phyloP scores from a whole-genome alignment of 2,329 filamentous ascomycete genomes.

The Phialocephala sp. region DNA sequence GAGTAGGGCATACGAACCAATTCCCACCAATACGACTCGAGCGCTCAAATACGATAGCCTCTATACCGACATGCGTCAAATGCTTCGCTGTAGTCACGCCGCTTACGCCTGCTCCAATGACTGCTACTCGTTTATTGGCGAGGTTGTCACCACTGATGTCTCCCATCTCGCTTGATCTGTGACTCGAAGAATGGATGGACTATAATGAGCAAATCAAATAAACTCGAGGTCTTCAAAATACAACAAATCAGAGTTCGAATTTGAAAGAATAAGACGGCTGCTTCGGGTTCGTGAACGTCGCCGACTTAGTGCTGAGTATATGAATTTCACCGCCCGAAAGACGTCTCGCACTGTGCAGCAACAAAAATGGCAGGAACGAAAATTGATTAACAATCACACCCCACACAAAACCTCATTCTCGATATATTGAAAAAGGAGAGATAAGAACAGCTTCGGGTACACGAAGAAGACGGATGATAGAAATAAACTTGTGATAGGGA shows the following conservation, averaged over 20 bases:
- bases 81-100: conserved; percentile 54
- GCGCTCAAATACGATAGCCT: conserved; percentile 61
- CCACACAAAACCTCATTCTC: neutral
- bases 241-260: neutral
- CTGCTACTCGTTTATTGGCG: conserved; percentile 45
- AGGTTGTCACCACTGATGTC: conserved; percentile 3
- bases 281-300: neutral
- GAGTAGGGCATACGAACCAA: conserved; percentile 42
- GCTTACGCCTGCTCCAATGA: conserved; percentile 59
- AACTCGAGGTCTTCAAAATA: neutral
- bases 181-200: neutral
- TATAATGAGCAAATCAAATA: neutral
- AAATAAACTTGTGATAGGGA: neutral
- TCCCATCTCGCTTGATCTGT: neutral
- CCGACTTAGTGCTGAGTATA: neutral
- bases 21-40: conserved; percentile 58
- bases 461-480: neutral
- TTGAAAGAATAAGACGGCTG: neutral
- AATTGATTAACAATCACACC: neutral
- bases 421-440: neutral
- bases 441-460: neutral
- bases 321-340: too few species aligned
- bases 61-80: conserved; percentile 50
- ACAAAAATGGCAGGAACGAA: neutral
- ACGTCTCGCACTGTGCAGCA: too few species aligned